Conservation (phyloP, 306 rosid genomes). For the Cyamopsis tetragonoloba region DNA sequence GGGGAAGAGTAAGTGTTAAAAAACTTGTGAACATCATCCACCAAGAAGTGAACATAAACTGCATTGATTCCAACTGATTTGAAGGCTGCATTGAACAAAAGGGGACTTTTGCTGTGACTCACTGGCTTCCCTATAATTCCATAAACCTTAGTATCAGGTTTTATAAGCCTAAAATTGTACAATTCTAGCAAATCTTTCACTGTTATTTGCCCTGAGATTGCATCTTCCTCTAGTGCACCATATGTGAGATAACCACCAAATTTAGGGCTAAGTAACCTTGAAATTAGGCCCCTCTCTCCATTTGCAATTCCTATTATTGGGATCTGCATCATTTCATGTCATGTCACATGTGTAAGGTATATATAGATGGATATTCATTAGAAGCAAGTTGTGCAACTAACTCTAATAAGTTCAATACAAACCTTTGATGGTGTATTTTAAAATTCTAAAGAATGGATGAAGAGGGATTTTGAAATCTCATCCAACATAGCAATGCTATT, state of each 20-base stretch:
- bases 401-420: not conserved
- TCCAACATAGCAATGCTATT: no score
- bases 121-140: constrained; percentile 52
- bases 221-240: constrained; percentile 35
- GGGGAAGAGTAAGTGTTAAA: constrained; percentile 36
- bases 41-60: constrained; percentile 45
- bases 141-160: constrained; percentile 40
- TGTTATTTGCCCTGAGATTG: constrained; percentile 40
- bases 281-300: constrained; percentile 48
- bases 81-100: constrained; percentile 45
- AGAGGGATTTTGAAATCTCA: no score
- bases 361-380: not conserved
- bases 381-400: not conserved
- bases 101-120: constrained; percentile 54
- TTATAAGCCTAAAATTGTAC: constrained; percentile 44
- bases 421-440: no score
- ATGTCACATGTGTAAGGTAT: not conserved
- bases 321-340: constrained; percentile 32
- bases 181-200: constrained; percentile 34
- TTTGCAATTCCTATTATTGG: constrained; percentile 38
- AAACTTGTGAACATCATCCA: constrained; percentile 42
- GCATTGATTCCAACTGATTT: constrained; percentile 37
- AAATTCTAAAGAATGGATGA: no score
- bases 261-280: constrained; percentile 40
- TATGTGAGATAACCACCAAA: constrained; percentile 48